Evolutionary conservation across 1,284 basidiomycete species (phyloP).

Genomic region (Gomphus sp.): DNA sequence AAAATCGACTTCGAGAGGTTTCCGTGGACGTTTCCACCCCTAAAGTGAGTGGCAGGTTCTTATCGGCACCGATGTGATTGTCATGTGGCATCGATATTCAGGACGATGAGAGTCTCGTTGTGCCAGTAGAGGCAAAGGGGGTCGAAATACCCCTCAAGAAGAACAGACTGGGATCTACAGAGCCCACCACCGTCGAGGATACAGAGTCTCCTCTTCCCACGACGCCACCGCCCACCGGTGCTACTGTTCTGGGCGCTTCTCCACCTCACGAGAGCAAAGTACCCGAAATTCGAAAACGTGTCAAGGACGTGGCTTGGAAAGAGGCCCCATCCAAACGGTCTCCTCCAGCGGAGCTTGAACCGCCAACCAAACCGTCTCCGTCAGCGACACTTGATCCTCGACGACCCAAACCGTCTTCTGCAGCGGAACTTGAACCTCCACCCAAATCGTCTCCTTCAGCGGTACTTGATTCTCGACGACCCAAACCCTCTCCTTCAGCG

Average conservation of each 20-base stretch:
- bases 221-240: slow-evolving; percentile 22
- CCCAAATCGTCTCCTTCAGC: too few relatives aligned
- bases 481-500: too few relatives aligned
- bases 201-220: slow-evolving; percentile 34
- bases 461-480: too few relatives aligned
- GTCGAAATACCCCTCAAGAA: slow-evolving; percentile 48
- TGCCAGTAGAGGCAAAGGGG: slow-evolving; percentile 34
- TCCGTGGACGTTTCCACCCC: slow-evolving; percentile 60
- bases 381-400: too few relatives aligned
- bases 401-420: too few relatives aligned
- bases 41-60: slow-evolving; percentile 28
- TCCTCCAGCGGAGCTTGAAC: too few relatives aligned
- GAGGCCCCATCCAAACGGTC: too few relatives aligned
- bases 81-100: slow-evolving; percentile 12
- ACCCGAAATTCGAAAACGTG: slow-evolving; percentile 66
- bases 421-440: too few relatives aligned
- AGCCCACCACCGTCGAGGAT: slow-evolving; percentile 52
- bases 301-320: slow-evolving; percentile 65
- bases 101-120: slow-evolving; percentile 35
- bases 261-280: slow-evolving; percentile 66
- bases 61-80: slow-evolving; percentile 17
- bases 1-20: slow-evolving; percentile 65
- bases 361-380: too few relatives aligned
- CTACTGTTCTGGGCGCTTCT: slow-evolving; percentile 36
- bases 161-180: slow-evolving; percentile 52